Evolutionary conservation across 768 basidiomycete genomes (phyloP).

Genomic region (Boletus vinaceobasis): DNA sequence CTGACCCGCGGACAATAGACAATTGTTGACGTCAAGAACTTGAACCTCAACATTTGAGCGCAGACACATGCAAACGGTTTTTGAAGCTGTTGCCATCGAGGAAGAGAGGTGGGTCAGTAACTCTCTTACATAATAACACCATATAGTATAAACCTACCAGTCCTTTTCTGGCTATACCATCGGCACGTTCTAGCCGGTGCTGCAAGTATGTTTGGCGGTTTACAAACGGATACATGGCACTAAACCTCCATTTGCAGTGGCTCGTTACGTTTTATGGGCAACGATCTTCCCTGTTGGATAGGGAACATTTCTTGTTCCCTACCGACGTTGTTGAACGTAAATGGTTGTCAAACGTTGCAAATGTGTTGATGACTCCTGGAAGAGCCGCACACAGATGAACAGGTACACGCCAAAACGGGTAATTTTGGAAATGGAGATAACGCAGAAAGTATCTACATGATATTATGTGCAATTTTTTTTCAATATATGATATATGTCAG

Average conservation of each 20-base stretch:
- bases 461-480: too few species aligned
- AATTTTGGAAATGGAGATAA: too few species aligned
- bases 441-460: too few species aligned
- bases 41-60: too few species aligned
- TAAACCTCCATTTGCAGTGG: constrained; percentile 29
- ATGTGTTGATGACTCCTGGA: constrained; percentile 43
- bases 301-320: constrained; percentile 46
- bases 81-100: constrained; percentile 45
- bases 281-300: constrained; percentile 48
- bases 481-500: too few species aligned
- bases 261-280: constrained; percentile 58
- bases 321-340: constrained; percentile 34
- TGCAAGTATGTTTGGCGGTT: constrained; percentile 37
- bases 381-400: constrained; percentile 49
- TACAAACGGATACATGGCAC: neutral
- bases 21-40: constrained; percentile 53
- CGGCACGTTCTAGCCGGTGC: constrained; percentile 47
- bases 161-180: constrained; percentile 6
- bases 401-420: too few species aligned
- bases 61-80: constrained; percentile 46
- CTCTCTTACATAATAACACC: too few species aligned
- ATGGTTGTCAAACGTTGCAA: constrained; percentile 34
- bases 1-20: constrained; percentile 35
- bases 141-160: too few species aligned
- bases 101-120: constrained; percentile 38